Conservation (phyloP, 2,329 filamentous ascomycete species). For the Aschersonia sp. region DNA sequence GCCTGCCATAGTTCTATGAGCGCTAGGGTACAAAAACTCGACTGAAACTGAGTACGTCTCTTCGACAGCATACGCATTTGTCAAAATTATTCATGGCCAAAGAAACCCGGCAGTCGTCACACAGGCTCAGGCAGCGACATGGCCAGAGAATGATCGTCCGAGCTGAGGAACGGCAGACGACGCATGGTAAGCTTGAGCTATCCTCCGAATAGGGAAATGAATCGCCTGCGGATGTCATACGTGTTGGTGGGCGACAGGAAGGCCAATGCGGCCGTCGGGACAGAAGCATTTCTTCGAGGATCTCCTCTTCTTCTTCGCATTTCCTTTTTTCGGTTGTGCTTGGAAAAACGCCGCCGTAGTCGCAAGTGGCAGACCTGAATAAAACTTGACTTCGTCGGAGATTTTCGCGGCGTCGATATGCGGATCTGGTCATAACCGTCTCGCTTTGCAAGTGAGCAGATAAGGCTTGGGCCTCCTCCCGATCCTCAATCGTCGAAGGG, state of each 20-base stretch:
- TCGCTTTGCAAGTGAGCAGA: constrained; percentile 63
- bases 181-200: constrained; percentile 63
- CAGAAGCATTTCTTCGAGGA: constrained; percentile 46
- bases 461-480: constrained; percentile 66
- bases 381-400: constrained; percentile 53
- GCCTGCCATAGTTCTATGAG: background rate
- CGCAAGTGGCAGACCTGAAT: constrained; percentile 13
- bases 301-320: constrained; percentile 42
- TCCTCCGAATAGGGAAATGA: constrained; percentile 44
- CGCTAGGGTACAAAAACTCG: constrained; percentile 66
- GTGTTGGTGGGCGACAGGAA: background rate
- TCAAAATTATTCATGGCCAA: constrained; percentile 96
- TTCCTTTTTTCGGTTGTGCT: constrained; percentile 25
- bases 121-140: constrained; percentile 84
- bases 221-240: background rate
- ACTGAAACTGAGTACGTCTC: constrained; percentile 79
- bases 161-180: constrained; percentile 79
- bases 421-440: constrained; percentile 66
- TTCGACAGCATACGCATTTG: constrained; percentile 86
- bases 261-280: constrained; percentile 27
- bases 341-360: constrained; percentile 3
- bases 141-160: constrained; percentile 92
- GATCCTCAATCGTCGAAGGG: constrained; percentile 62
- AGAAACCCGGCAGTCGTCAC: constrained; percentile 87
- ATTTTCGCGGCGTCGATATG: constrained; percentile 54